Conservation (phyloP, 2,329 filamentous ascomycete species). For the Phyllosticta citriasiana region DNA sequence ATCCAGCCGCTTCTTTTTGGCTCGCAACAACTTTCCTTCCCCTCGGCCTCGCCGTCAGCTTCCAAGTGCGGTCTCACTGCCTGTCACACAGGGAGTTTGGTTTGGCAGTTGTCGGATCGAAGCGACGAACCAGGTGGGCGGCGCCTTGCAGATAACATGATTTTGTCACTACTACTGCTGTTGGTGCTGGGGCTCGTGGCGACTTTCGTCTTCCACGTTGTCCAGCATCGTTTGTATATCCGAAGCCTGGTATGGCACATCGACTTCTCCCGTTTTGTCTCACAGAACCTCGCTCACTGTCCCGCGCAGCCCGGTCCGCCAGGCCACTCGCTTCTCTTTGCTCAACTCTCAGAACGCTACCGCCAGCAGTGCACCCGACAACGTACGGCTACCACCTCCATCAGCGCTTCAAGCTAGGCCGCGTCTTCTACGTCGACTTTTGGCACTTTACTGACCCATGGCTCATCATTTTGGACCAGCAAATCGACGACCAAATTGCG, state of each 20-base stretch:
- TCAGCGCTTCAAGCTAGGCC: constrained; percentile 1
- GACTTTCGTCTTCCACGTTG: neutral
- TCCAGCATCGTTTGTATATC: neutral
- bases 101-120: neutral
- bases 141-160: neutral
- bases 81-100: too few species aligned
- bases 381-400: neutral
- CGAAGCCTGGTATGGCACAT: neutral
- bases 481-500: neutral
- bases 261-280: neutral
- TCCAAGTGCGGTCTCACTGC: too few species aligned
- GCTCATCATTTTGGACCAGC: neutral
- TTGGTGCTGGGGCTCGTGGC: neutral
- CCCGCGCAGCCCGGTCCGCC: neutral
- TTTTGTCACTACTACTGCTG: neutral
- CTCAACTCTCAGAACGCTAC: neutral
- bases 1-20: too few species aligned
- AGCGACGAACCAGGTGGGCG: neutral
- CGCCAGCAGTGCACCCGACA: neutral
- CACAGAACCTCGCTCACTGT: neutral
- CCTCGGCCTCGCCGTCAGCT: too few species aligned
- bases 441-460: constrained; percentile 2
- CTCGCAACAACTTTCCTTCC: too few species aligned
- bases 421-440: constrained; percentile 5
- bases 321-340: neutral